Evolutionary conservation across 176 grass and related monocot species (phyloP), one percentile per base, ranked within the genome.

Genomic region (Oryza glaberrima): DNA sequence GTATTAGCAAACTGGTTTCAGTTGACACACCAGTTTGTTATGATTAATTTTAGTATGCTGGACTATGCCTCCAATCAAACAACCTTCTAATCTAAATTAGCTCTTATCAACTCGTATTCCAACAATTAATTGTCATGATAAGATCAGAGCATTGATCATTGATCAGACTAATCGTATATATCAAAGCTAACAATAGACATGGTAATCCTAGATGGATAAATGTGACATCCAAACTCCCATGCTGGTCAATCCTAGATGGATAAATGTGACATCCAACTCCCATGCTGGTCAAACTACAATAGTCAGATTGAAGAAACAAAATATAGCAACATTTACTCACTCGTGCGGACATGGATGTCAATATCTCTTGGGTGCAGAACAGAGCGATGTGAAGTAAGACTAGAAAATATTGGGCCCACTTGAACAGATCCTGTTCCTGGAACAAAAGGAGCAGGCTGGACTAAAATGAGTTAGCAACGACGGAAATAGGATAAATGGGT

Each of bases 401-500:
- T 84, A 72, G 91, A 81, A 88, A 93, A 84, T 80, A 93, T 45
- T 63, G 89, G 83, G 71, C 95, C 93, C 89, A 88, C 87, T 84
- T 91, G 91, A 35, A 90, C 80, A 83, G 70, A 78, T 79, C 87
- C 94, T 80, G 87, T 90, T 68, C 91, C 92, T 81, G 96, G 93
- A 75, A 88, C 90, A 84, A 91, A 96, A 0, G 96, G 96, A 88
- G 89, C 93, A 91, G 96, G 96, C 96, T 99, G 92, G 76, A 86
- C 44, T 22, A 85, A 82, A 87, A 89, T 78, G 41, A 75, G 77
- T 86, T 81, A 91, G 86, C 28, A 72, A 49, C 67, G 15, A 23
- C 16, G 26, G 3, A 87, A 66, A 81, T 35, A 82, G 32, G 13
- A 69, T 44, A 70, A 64, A 41, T 22, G 26, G 71, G 16, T 11